Conservation (phyloP, 345 rosid species). For the Brassica incana region DNA sequence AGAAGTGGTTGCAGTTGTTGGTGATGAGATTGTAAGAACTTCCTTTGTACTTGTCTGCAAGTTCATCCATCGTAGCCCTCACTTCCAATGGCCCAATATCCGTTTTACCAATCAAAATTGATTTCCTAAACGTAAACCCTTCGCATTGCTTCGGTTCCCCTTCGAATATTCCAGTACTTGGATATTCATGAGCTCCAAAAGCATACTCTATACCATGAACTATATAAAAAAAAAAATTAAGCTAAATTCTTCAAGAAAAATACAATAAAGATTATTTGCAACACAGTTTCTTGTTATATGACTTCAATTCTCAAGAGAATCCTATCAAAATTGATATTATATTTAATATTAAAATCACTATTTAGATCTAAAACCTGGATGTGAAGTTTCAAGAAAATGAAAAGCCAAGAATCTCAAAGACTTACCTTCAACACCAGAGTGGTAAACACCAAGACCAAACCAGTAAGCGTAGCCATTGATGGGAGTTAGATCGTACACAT, state of each 20-base stretch:
- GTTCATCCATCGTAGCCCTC: constrained; percentile 75
- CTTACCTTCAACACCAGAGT: constrained; percentile 97
- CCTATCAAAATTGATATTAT: constrained; percentile 32
- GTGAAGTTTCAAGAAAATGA: background rate
- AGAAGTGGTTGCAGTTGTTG: constrained; percentile 97
- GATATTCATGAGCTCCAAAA: constrained; percentile 92
- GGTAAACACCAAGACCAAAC: constrained; percentile 96
- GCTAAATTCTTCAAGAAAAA: background rate
- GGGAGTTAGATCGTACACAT: constrained; percentile 95
- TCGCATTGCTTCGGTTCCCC: constrained; percentile 90
- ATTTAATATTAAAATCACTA: background rate
- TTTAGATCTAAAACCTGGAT: constrained; percentile 24
- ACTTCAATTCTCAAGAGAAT: background rate
- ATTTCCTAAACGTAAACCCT: constrained; percentile 82
- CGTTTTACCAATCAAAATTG: constrained; percentile 85
- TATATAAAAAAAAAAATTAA: constrained; percentile 31
- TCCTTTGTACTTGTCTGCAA: constrained; percentile 73
- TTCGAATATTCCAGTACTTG: constrained; percentile 93
- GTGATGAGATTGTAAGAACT: constrained; percentile 85
- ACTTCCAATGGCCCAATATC: constrained; percentile 64
- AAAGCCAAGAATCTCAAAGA: constrained; percentile 10
- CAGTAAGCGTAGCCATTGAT: constrained; percentile 94
- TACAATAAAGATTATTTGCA: background rate
- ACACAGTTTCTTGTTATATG: background rate
- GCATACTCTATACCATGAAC: constrained; percentile 97